A percentile compares a stretch with the other conserved stretches of the same genome.
These are phyloP conservation scores for Cotoneaster glaucophyllus DNA, from an alignment of 306 rosid species.

Conservation along the genomic window DNA sequence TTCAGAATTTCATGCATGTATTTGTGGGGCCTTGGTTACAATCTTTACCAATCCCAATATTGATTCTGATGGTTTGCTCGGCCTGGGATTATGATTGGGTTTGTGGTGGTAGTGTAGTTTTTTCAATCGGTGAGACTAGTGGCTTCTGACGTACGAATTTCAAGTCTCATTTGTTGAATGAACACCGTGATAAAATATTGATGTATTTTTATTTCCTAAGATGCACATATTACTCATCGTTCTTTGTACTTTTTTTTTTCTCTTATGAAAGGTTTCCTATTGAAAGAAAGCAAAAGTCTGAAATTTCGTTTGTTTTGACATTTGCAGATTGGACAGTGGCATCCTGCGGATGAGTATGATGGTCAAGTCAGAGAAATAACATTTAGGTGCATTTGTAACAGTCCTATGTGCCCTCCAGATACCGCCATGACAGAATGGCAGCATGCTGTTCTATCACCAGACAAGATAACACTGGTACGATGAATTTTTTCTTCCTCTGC, in stretches of 20 bases:
- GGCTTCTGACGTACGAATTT: neutral
- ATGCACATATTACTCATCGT: neutral
- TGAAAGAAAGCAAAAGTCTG: neutral
- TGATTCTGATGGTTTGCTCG: neutral
- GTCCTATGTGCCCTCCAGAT: constrained; percentile 99
- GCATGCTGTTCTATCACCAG: constrained; percentile 65
- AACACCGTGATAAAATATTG: neutral
- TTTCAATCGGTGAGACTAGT: neutral
- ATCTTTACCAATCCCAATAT: neutral
- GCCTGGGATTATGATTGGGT: neutral
- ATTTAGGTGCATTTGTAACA: constrained; percentile 82
- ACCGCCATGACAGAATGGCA: constrained; percentile 99
- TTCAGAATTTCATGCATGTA: neutral
- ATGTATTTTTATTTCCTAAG: neutral
- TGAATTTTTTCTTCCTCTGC: constrained; percentile 14
- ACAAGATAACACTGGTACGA: constrained; percentile 69
- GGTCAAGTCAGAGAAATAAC: constrained; percentile 93
- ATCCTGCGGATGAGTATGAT: constrained; percentile 77
- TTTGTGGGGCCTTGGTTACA: neutral
- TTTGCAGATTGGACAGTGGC: constrained; percentile 95
- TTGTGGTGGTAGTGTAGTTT: neutral
- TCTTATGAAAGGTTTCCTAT: neutral
- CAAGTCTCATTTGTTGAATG: neutral
- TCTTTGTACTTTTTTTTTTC: neutral
- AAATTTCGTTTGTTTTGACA: neutral